Percentiles rank a stretch among this genome's conserved stretches.
phyloP scores from a whole-genome alignment of 768 basidiomycete species.

The Suillus americanus region DNA sequence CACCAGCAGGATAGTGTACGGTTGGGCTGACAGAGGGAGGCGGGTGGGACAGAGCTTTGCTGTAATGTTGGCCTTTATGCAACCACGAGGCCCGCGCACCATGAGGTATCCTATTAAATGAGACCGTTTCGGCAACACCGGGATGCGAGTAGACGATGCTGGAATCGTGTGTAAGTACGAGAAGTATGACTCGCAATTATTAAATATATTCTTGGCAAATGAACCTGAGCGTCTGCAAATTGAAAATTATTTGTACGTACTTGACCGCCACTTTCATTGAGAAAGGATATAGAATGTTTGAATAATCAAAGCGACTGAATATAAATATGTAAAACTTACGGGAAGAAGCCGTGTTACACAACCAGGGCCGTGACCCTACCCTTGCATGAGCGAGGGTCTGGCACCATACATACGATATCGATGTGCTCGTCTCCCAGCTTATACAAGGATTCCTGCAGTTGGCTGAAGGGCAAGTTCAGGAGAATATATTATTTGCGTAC shows the following conservation, averaged over 20 bases:
- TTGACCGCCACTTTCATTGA: constrained; percentile 36
- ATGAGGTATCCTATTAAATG: too few relatives aligned
- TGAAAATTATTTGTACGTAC: constrained; percentile 45
- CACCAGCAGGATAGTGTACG: too few relatives aligned
- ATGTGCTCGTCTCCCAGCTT: background rate
- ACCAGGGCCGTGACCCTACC: constrained; percentile 28
- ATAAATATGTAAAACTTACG: constrained; percentile 22
- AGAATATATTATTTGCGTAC: background rate
- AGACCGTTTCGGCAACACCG: too few relatives aligned
- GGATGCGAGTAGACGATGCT: too few relatives aligned
- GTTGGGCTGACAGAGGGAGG: too few relatives aligned
- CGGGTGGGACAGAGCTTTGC: too few relatives aligned
- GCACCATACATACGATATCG: constrained; percentile 13
- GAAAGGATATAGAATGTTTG: constrained; percentile 32
- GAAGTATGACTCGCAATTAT: constrained; percentile 19
- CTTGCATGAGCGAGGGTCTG: constrained; percentile 14
- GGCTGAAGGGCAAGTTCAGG: background rate
- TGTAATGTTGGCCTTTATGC: too few relatives aligned
- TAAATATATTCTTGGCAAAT: constrained; percentile 35
- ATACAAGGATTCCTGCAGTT: background rate
- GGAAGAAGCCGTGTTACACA: constrained; percentile 18
- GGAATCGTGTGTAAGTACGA: constrained; percentile 21
- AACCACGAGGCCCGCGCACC: too few relatives aligned
- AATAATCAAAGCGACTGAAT: background rate
- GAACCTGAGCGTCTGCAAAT: constrained; percentile 28